Percentiles rank a stretch among this genome's conserved stretches.
phyloP scores from a whole-genome alignment of 2,329 filamentous ascomycete genomes.

The Mycogone perniciosa region DNA sequence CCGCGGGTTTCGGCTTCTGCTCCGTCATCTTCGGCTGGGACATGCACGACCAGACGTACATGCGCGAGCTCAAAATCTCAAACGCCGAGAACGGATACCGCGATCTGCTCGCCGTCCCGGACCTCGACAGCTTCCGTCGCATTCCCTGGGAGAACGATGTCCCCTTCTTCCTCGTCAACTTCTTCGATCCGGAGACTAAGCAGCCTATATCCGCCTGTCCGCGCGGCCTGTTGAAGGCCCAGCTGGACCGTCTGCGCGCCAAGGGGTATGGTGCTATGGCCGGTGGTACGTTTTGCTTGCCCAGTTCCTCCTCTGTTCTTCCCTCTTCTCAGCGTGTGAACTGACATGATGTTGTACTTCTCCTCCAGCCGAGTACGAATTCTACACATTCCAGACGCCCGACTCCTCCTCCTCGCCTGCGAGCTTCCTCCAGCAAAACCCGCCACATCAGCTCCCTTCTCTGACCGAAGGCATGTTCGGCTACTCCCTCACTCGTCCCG shows the following conservation, averaged over 20 bases:
- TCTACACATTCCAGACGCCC: constrained; percentile 81
- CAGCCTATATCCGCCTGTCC: constrained; percentile 71
- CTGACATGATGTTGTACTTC: neutral
- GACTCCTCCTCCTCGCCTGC: constrained; percentile 58
- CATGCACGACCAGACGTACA: constrained; percentile 91
- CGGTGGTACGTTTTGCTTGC: constrained; percentile 56
- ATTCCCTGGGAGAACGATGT: constrained; percentile 89
- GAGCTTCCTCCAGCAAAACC: constrained; percentile 65
- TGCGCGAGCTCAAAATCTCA: constrained; percentile 76
- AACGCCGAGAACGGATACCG: constrained; percentile 88
- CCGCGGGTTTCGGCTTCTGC: constrained; percentile 84
- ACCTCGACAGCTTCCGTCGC: constrained; percentile 68
- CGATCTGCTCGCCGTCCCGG: constrained; percentile 76
- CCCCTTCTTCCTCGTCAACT: constrained; percentile 79
- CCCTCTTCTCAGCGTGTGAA: neutral
- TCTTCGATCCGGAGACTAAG: constrained; percentile 72
- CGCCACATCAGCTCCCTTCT: constrained; percentile 65
- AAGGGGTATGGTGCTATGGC: constrained; percentile 80
- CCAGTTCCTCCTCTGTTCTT: neutral
- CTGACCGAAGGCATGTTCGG: constrained; percentile 95
- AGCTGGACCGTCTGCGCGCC: constrained; percentile 59
- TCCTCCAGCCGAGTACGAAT: constrained; percentile 78
- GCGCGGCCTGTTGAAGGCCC: constrained; percentile 63
- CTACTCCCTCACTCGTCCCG: constrained; percentile 79
- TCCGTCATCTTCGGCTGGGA: constrained; percentile 95